These are phyloP conservation scores for Eimeria tenella DNA, from an alignment of 169 alveolate species.

Conservation along the genomic window DNA sequence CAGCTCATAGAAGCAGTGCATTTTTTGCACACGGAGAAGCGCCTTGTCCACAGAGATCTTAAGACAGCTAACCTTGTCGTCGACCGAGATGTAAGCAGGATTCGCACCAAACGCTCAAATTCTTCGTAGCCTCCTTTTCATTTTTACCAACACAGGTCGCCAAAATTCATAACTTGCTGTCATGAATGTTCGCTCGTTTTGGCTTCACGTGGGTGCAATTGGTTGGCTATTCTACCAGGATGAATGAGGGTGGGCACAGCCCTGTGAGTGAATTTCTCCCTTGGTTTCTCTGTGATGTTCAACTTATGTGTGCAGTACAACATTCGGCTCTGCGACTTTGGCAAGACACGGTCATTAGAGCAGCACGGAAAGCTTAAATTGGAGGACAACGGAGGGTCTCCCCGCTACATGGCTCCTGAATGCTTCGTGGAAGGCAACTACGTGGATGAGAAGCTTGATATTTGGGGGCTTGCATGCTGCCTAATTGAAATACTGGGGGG, in stretches of 20 bases:
- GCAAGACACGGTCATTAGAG: constrained; percentile 86
- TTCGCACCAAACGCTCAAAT: background rate
- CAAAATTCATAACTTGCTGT: background rate
- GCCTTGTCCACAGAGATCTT: constrained; percentile 87
- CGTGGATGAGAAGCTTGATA: constrained; percentile 87
- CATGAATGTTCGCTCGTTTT: background rate
- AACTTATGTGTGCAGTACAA: constrained; percentile 78
- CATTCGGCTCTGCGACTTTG: constrained; percentile 88
- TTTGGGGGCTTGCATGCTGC: constrained; percentile 90
- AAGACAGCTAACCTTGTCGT: constrained; percentile 88
- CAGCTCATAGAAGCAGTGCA: constrained; percentile 86
- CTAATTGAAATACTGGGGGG: constrained; percentile 88
- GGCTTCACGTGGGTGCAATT: background rate
- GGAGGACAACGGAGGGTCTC: constrained; percentile 91
- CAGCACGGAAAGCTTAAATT: constrained; percentile 82
- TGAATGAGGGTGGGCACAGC: background rate
- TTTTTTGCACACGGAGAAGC: constrained; percentile 83
- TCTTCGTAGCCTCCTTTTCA: background rate
- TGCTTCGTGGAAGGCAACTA: constrained; percentile 85
- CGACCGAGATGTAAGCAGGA: constrained; percentile 80
- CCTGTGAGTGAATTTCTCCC: background rate
- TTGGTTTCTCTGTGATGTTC: constrained; percentile 2
- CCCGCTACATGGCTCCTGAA: constrained; percentile 92
- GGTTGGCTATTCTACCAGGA: background rate
- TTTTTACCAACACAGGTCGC: background rate